Evolutionary conservation across 306 rosid genomes (phyloP), one percentile per base, ranked within the genome.

Genomic region (Cucurbita pepo): DNA sequence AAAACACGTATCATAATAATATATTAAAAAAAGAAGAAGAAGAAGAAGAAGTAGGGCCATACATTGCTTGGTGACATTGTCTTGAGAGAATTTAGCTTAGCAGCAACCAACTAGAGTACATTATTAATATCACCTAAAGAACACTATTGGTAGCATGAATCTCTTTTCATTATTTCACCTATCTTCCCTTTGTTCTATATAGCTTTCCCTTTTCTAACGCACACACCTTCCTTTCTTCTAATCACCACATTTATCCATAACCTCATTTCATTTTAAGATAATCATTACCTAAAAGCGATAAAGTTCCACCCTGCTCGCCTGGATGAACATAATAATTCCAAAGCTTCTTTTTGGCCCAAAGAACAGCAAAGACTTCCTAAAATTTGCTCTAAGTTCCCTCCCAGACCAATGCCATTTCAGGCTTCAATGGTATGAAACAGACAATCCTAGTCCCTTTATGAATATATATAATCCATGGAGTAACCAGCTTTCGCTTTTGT

Each of bases 401-500:
- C 25, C 12, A 25, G 10, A 69, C 16, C 43, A 14, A 25, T 6
- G 43, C 6, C 55, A 47, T 48, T 47, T 13, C 43, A 48, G 14
- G 19, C 56, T 22, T 22, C 55, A 66, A 30, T 22, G 7, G n/a
- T 18, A 6, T 66, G 19, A 66, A 45, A 55, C 72, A 44, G 72
- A 45, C 37, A 44, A 12, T 66, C 55, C 40, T 6, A 21, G 0
- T 44, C 55, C 72, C 44, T 69, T 69, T 69, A 22, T 45, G 38
- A 14, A 45, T 48, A 47, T 63, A 40, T 69, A 21, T 45, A 48
- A 22, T 69, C 21, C 56, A 21, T 25, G 10, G 8, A 14, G 14
- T 25, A 21, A 69, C 37, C 18, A 69, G 45, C 90, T 92, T 88
- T 84, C 76, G 81, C 96, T 90, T 90, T 78, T 72, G 60, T 51